Percentiles rank a stretch among this genome's conserved stretches.
Evolutionary conservation across 1,139 yeast species (phyloP).

Genomic region (Blastobotrys indianensis): DNA sequence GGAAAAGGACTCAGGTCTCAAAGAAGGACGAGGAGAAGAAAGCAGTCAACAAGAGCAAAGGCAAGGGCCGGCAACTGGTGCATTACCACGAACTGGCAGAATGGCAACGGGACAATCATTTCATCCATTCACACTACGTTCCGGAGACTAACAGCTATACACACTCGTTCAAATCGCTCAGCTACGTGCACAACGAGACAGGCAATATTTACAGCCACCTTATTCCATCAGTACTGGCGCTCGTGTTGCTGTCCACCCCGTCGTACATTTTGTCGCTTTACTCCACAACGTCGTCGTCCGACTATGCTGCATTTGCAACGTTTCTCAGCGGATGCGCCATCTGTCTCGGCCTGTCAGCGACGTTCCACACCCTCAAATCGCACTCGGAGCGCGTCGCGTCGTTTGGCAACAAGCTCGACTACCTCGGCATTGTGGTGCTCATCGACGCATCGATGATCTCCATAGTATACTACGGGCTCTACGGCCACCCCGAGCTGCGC

Average conservation of each 20-base stretch:
- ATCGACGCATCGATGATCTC: constrained; percentile 73
- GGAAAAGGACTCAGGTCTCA: too few species aligned
- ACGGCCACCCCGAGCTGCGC: constrained; percentile 34
- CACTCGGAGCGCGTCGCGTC: constrained; percentile 60
- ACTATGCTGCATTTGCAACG: constrained; percentile 39
- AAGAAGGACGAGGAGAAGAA: background rate
- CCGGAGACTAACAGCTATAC: constrained; percentile 52
- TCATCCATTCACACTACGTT: constrained; percentile 69
- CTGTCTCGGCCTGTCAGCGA: constrained; percentile 69
- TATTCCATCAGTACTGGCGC: constrained; percentile 50
- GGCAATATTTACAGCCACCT: constrained; percentile 78
- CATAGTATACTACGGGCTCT: constrained; percentile 54
- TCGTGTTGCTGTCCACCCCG: constrained; percentile 17
- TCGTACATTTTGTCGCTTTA: constrained; percentile 35
- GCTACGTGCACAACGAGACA: constrained; percentile 77
- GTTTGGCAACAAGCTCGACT: constrained; percentile 77
- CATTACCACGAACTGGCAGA: constrained; percentile 53
- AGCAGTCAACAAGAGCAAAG: background rate
- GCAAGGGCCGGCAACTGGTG: constrained; percentile 2
- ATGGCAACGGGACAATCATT: constrained; percentile 88
- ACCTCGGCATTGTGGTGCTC: constrained; percentile 75
- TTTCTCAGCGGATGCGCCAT: constrained; percentile 48
- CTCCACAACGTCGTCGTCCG: constrained; percentile 42
- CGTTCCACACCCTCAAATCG: constrained; percentile 69
- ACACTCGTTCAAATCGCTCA: constrained; percentile 50